Conservation (phyloP, 176 grass and related monocot genomes). For the Oryza australiensis region DNA sequence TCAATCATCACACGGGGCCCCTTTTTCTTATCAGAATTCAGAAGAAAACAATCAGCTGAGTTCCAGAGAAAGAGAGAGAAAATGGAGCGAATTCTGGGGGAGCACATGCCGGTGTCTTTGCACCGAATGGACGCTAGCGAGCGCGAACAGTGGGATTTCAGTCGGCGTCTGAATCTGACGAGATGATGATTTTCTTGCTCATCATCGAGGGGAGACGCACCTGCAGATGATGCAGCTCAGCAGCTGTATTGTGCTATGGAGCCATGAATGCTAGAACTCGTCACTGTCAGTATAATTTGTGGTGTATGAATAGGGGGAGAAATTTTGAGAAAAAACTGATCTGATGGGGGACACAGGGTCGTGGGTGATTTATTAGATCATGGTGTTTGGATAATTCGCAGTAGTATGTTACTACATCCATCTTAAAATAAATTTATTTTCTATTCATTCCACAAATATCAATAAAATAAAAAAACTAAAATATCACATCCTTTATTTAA, state of each 20-base stretch:
- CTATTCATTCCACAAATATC: no score
- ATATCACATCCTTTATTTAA: no score
- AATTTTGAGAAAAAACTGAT: neutral
- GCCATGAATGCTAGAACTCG: neutral
- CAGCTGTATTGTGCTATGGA: neutral
- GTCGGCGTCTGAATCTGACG: neutral
- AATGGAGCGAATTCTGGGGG: neutral
- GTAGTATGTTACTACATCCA: no score
- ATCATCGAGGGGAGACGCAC: neutral
- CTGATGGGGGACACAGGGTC: neutral
- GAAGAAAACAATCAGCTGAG: neutral
- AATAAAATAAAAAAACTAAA: no score
- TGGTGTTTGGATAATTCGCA: neutral
- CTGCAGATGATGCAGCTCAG: neutral
- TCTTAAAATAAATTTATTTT: no score
- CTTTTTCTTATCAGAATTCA: neutral
- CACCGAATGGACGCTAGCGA: slow-evolving; percentile 5
- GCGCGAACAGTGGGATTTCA: neutral
- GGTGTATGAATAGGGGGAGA: neutral
- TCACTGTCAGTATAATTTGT: neutral
- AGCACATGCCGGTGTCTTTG: slow-evolving; percentile 15
- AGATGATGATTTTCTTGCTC: neutral
- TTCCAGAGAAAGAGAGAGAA: neutral
- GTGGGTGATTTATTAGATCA: neutral
- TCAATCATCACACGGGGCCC: neutral